phyloP scores from a whole-genome alignment of 305 asterid species.

The Ilex paraguariensis region DNA sequence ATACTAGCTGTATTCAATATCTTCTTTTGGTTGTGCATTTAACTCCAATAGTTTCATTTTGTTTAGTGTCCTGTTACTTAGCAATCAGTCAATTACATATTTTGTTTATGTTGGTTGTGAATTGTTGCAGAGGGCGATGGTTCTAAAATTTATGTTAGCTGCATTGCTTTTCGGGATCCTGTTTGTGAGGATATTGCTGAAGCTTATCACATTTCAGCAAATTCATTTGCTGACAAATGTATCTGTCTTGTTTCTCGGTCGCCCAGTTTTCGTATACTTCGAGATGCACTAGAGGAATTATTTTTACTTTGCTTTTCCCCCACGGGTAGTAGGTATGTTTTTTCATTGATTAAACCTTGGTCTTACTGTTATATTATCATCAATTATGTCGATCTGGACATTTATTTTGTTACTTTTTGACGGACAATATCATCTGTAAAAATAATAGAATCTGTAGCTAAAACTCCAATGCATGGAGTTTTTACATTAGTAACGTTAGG shows the following conservation, averaged over 20 bases:
- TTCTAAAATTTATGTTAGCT: slow-evolving; percentile 88
- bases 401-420: too few species aligned
- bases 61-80: not conserved
- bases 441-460: too few species aligned
- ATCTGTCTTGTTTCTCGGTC: slow-evolving; percentile 85
- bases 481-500: too few species aligned
- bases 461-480: too few species aligned
- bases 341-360: not conserved
- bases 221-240: slow-evolving; percentile 86
- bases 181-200: slow-evolving; percentile 90
- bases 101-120: slow-evolving; percentile 3
- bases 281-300: slow-evolving; percentile 85
- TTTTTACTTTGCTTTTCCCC: slow-evolving; percentile 76
- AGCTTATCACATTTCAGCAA: slow-evolving; percentile 63
- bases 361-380: not conserved
- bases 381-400: too few species aligned
- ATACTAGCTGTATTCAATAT: too few species aligned
- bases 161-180: slow-evolving; percentile 94
- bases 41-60: not conserved
- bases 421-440: too few species aligned
- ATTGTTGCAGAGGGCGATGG: slow-evolving; percentile 73
- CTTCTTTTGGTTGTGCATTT: too few species aligned
- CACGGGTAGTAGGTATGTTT: slow-evolving; percentile 75
- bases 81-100: slow-evolving; percentile 2
- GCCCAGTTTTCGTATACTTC: slow-evolving; percentile 67